Evolutionary conservation across 805 yeast genomes (phyloP).

Genomic region (Monosporozyma unispora): DNA sequence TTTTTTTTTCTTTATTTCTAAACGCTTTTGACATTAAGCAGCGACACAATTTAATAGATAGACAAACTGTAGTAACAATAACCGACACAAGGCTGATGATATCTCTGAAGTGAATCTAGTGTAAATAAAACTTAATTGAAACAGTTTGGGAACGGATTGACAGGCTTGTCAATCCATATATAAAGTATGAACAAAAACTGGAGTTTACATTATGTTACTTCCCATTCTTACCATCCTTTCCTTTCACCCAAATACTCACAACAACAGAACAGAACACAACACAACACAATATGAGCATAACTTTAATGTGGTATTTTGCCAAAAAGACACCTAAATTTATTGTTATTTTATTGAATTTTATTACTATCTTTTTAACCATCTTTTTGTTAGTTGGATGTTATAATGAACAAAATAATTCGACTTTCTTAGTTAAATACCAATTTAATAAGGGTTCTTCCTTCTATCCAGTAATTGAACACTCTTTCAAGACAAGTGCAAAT

Average conservation of each 20-base stretch:
- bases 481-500: slow-evolving; percentile 23
- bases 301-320: slow-evolving; percentile 5
- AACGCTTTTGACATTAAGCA: background rate
- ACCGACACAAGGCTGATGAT: background rate
- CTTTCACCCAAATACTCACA: background rate
- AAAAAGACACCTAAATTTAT: slow-evolving; percentile 38
- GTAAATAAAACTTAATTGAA: background rate
- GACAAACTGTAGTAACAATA: no score
- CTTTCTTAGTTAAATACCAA: slow-evolving; percentile 40
- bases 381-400: slow-evolving; percentile 52
- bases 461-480: slow-evolving; percentile 33
- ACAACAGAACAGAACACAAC: background rate
- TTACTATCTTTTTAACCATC: slow-evolving; percentile 41
- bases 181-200: background rate
- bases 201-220: background rate
- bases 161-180: background rate
- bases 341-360: slow-evolving; percentile 35
- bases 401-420: slow-evolving; percentile 37
- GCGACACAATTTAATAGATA: background rate
- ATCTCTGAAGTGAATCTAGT: no score
- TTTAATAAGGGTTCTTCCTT: slow-evolving; percentile 41
- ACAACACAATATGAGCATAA: slow-evolving; percentile 1
- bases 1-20: background rate
- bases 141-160: background rate
- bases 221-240: background rate